phyloP scores from a whole-genome alignment of 169 alveolate species.

The Plasmodium sp. region DNA sequence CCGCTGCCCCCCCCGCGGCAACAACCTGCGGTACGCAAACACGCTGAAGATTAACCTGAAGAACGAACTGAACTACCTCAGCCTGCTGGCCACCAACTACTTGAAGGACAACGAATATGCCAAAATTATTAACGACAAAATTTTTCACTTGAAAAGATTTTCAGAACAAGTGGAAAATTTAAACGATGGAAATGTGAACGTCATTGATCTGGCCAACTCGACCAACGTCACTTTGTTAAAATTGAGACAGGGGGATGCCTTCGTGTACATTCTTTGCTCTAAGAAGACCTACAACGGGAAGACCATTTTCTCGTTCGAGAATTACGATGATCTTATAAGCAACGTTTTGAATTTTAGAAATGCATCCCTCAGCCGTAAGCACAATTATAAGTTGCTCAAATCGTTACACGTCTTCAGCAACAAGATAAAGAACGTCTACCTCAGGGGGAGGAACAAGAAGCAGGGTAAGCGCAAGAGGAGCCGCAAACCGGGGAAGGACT shows the following conservation, averaged over 20 bases:
- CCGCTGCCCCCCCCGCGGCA: no score
- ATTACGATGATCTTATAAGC: constrained; percentile 46
- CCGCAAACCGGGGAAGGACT: background rate
- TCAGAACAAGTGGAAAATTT: constrained; percentile 54
- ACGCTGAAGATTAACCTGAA: background rate
- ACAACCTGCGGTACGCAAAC: background rate
- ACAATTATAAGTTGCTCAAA: constrained; percentile 15
- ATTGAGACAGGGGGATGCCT: constrained; percentile 13
- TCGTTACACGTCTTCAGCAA: constrained; percentile 13
- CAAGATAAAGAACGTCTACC: background rate
- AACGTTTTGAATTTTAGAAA: constrained; percentile 33
- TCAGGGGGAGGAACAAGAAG: background rate
- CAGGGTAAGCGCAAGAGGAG: background rate
- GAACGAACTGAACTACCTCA: constrained; percentile 62
- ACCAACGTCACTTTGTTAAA: constrained; percentile 44
- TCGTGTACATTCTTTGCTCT: constrained; percentile 47
- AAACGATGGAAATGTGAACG: constrained; percentile 33
- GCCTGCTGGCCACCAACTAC: constrained; percentile 32
- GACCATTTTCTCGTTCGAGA: constrained; percentile 60
- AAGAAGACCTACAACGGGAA: constrained; percentile 65
- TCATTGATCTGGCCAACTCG: constrained; percentile 26
- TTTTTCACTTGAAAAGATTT: constrained; percentile 30
- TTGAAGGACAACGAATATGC: constrained; percentile 36
- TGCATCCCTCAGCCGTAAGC: constrained; percentile 10
- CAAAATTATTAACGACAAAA: constrained; percentile 24